Conservation (phyloP, 2,329 filamentous ascomycete genomes). For the Aspergillus tanneri region DNA sequence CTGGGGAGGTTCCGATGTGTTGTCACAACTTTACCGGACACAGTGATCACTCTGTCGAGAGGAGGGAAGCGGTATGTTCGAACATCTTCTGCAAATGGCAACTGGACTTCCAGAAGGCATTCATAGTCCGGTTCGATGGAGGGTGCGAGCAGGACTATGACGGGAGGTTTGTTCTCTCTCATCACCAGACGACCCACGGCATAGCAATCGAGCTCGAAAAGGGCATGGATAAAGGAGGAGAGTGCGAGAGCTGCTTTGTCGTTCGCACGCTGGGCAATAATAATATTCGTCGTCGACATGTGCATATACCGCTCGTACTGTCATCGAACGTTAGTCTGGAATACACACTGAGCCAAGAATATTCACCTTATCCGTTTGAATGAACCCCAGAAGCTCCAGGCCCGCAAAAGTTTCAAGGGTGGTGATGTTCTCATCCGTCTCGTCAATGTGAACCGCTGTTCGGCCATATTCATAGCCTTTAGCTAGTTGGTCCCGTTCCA, state of each 20-base stretch:
- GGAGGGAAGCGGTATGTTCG: constrained; percentile 89
- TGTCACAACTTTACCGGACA: constrained; percentile 76
- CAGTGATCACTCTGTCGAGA: constrained; percentile 79
- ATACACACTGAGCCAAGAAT: background rate
- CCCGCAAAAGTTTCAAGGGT: constrained; percentile 73
- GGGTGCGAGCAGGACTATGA: constrained; percentile 75
- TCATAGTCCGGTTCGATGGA: constrained; percentile 76
- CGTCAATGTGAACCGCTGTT: constrained; percentile 84
- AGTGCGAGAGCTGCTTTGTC: constrained; percentile 80
- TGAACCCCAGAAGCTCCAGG: constrained; percentile 84
- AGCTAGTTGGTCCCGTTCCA: constrained; percentile 79
- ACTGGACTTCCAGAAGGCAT: constrained; percentile 81
- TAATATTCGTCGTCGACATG: constrained; percentile 77
- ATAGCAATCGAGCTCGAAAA: constrained; percentile 80
- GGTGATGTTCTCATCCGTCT: constrained; percentile 84
- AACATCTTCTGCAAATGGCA: constrained; percentile 92
- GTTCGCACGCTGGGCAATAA: constrained; percentile 73
- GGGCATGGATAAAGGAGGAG: constrained; percentile 83
- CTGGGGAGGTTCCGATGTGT: constrained; percentile 82
- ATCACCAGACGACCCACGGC: constrained; percentile 81
- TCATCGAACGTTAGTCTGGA: constrained; percentile 6
- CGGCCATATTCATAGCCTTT: constrained; percentile 93
- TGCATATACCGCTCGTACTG: constrained; percentile 81
- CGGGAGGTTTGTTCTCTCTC: constrained; percentile 78
- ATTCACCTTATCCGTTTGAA: constrained; percentile 66